Percentiles rank a stretch among this genome's conserved stretches.
Evolutionary conservation across 2,329 filamentous ascomycete species (phyloP).

Genomic region (Xylaria sp.): DNA sequence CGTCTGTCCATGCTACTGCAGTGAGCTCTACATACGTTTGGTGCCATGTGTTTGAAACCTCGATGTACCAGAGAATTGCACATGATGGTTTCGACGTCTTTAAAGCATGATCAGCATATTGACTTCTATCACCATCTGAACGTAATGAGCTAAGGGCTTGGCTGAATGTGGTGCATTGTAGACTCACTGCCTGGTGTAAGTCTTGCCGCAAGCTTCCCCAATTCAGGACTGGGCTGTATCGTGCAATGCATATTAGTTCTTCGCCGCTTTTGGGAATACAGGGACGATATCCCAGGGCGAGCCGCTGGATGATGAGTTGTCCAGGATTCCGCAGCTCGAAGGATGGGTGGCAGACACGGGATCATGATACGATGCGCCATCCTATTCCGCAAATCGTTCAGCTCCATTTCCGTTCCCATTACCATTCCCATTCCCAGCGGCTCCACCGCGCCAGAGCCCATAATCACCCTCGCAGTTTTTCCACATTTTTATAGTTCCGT

Average conservation of each 20-base stretch:
- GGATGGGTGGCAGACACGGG: slow-evolving; percentile 33
- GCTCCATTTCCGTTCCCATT: slow-evolving; percentile 42
- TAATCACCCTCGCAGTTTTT: slow-evolving; percentile 76
- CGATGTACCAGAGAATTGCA: slow-evolving; percentile 7
- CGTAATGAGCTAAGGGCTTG: slow-evolving; percentile 8
- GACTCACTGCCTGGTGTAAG: slow-evolving; percentile 31
- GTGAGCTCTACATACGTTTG: slow-evolving; percentile 13
- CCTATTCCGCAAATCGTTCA: slow-evolving; percentile 55
- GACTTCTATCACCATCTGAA: slow-evolving; percentile 6
- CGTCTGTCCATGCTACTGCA: slow-evolving; percentile 9
- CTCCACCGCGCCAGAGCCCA: slow-evolving; percentile 70
- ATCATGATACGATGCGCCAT: slow-evolving; percentile 38
- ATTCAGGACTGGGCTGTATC: slow-evolving; percentile 3
- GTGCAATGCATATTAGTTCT: slow-evolving; percentile 16
- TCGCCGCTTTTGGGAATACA: slow-evolving; percentile 11
- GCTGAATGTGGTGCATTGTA: slow-evolving; percentile 17
- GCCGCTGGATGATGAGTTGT: slow-evolving; percentile 28
- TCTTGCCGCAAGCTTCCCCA: slow-evolving; percentile 11
- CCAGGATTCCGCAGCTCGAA: slow-evolving; percentile 24
- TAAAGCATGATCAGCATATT: slow-evolving; percentile 31
- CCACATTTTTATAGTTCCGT: slow-evolving; percentile 96
- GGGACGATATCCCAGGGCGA: slow-evolving; percentile 36
- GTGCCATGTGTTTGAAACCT: slow-evolving; percentile 12
- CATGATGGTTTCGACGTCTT: slow-evolving; percentile 23
- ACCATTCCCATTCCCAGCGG: slow-evolving; percentile 40